These are phyloP conservation scores for Aegilops tauschii DNA, from an alignment of 176 grass and related monocot species.

Conservation along the genomic window DNA sequence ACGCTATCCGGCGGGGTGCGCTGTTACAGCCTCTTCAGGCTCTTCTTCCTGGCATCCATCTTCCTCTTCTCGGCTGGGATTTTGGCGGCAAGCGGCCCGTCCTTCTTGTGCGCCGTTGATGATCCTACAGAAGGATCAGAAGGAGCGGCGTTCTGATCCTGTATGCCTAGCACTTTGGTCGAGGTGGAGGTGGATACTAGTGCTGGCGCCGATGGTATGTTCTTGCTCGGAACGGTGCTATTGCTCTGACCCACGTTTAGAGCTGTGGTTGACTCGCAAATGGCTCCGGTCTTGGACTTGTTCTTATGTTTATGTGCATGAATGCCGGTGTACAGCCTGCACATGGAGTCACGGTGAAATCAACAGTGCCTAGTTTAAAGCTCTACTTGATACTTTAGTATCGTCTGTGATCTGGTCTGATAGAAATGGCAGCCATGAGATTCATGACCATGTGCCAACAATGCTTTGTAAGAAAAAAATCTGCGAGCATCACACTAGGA, in stretches of 20 bases:
- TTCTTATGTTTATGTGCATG: constrained; percentile 70
- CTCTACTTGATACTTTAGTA: not conserved
- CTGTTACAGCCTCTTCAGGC: constrained; percentile 78
- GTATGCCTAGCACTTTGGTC: constrained; percentile 37
- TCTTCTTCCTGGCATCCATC: constrained; percentile 89
- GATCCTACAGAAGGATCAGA: constrained; percentile 34
- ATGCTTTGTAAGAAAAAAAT: not conserved
- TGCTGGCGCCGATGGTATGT: constrained; percentile 16
- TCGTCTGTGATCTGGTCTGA: not conserved
- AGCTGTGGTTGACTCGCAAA: constrained; percentile 69
- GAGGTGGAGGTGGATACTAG: constrained; percentile 34
- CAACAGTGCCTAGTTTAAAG: not conserved
- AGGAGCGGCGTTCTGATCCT: constrained; percentile 59
- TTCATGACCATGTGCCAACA: not conserved
- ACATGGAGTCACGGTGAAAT: not conserved
- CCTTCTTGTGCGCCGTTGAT: constrained; percentile 48
- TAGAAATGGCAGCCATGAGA: not conserved
- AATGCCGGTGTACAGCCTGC: constrained; percentile 78
- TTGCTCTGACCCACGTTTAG: constrained; percentile 64
- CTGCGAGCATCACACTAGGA: not conserved
- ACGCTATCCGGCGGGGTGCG: not conserved
- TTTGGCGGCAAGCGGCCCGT: constrained; percentile 30
- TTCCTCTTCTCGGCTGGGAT: constrained; percentile 73
- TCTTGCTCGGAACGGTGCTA: constrained; percentile 36
- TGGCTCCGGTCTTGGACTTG: constrained; percentile 62